These are phyloP conservation scores for Austropuccinia psidii DNA, from an alignment of 1,284 basidiomycete genomes.

Conservation along the genomic window DNA sequence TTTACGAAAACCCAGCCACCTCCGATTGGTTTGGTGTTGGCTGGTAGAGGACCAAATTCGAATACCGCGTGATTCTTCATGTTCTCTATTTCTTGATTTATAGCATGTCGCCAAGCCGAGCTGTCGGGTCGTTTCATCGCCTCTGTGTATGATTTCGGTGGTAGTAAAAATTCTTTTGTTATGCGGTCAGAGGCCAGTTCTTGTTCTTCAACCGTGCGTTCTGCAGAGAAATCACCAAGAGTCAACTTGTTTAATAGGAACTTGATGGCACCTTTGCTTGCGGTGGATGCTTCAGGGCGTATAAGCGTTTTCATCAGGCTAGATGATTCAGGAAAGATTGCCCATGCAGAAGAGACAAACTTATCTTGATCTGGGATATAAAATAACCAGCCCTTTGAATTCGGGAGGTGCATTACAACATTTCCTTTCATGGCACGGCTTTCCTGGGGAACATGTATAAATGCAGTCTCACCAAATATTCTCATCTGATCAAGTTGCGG, in stretches of 20 bases:
- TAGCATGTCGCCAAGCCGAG: not conserved
- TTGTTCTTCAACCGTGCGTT: not conserved
- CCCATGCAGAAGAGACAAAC: not conserved
- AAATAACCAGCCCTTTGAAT: not conserved
- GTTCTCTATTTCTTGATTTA: constrained; percentile 2
- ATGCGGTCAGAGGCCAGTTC: not conserved
- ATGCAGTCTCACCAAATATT: not conserved
- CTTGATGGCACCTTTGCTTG: too few species aligned
- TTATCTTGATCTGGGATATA: not conserved
- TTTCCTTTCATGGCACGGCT: not conserved
- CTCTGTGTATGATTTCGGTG: not conserved
- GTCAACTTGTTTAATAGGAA: not conserved
- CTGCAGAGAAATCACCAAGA: not conserved
- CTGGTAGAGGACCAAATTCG: not conserved
- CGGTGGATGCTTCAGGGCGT: too few species aligned
- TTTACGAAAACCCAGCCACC: not conserved
- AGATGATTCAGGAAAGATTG: not conserved
- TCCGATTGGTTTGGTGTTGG: not conserved
- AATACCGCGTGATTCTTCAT: not conserved
- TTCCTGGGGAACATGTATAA: not conserved
- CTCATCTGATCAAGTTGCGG: not conserved
- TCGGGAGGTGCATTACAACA: not conserved
- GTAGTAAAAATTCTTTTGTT: not conserved
- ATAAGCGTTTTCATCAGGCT: too few species aligned
- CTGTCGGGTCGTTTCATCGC: not conserved